These are phyloP conservation scores for Tagetes patula DNA, from an alignment of 129 eudicot genomes.

Conservation along the genomic window DNA sequence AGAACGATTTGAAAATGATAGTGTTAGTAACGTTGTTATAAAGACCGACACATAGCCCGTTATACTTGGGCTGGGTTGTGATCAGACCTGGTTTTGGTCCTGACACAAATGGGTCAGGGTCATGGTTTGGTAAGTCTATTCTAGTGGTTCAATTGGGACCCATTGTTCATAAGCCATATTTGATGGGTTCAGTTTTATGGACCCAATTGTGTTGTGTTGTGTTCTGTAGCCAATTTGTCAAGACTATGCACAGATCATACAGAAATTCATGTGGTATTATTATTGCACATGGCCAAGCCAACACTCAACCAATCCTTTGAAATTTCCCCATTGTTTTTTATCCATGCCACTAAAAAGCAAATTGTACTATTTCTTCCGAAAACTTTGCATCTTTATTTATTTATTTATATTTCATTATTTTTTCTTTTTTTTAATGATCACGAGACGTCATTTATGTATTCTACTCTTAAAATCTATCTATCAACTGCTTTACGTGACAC, in stretches of 20 bases:
- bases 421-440: not conserved
- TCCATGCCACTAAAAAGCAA: slow-evolving; percentile 29
- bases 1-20: too few relatives aligned
- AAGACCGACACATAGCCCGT: not conserved
- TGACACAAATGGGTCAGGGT: slow-evolving; percentile 6
- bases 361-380: slow-evolving; percentile 24
- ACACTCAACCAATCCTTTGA: slow-evolving; percentile 47
- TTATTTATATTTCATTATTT: not conserved
- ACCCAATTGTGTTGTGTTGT: slow-evolving; percentile 25
- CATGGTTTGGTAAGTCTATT: slow-evolving; percentile 20
- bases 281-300: slow-evolving; percentile 48
- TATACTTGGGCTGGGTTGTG: slow-evolving; percentile 12
- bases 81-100: not conserved
- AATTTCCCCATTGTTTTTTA: slow-evolving; percentile 31
- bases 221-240: slow-evolving; percentile 38
- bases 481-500: too few relatives aligned
- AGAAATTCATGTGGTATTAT: slow-evolving; percentile 44
- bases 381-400: slow-evolving; percentile 23
- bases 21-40: not conserved
- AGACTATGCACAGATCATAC: slow-evolving; percentile 22
- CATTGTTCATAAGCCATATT: slow-evolving; percentile 22
- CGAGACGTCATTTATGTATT: too few relatives aligned
- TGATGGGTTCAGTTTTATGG: slow-evolving; percentile 33
- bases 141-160: slow-evolving; percentile 21
- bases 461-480: too few relatives aligned